A percentile compares a stretch with the other conserved stretches of the same genome.
phyloP scores from a whole-genome alignment of 225 moss, liverwort and hornwort species.

The Polytrichum commune region DNA sequence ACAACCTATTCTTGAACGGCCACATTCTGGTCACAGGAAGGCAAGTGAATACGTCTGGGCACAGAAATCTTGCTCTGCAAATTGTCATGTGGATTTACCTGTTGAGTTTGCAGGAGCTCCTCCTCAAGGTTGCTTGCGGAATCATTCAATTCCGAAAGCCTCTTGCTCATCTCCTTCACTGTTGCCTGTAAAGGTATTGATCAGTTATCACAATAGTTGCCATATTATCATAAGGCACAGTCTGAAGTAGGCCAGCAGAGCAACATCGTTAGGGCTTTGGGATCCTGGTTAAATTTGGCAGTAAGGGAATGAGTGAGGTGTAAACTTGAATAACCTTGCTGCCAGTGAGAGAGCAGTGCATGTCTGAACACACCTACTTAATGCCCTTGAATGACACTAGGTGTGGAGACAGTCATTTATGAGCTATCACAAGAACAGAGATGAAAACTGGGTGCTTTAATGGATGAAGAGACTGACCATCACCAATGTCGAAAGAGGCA shows the following conservation, averaged over 20 bases:
- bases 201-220: background rate
- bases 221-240: background rate
- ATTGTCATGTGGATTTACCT: background rate
- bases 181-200: constrained; percentile 1
- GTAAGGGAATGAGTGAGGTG: background rate
- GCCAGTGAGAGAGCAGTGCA: background rate
- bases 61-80: background rate
- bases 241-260: background rate
- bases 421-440: background rate
- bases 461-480: constrained; percentile 2
- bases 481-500: background rate
- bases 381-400: background rate
- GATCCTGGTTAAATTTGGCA: background rate
- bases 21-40: background rate
- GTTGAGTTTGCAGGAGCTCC: constrained; percentile 1
- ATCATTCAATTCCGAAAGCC: background rate
- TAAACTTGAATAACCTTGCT: too few species aligned
- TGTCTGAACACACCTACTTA: background rate
- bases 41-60: too few species aligned
- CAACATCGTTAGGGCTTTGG: background rate
- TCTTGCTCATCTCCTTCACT: constrained; percentile 6
- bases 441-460: background rate
- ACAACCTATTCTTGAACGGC: background rate
- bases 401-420: background rate
- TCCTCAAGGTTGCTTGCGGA: background rate